phyloP scores from a whole-genome alignment of 768 basidiomycete genomes.

The Russula brevipes region DNA sequence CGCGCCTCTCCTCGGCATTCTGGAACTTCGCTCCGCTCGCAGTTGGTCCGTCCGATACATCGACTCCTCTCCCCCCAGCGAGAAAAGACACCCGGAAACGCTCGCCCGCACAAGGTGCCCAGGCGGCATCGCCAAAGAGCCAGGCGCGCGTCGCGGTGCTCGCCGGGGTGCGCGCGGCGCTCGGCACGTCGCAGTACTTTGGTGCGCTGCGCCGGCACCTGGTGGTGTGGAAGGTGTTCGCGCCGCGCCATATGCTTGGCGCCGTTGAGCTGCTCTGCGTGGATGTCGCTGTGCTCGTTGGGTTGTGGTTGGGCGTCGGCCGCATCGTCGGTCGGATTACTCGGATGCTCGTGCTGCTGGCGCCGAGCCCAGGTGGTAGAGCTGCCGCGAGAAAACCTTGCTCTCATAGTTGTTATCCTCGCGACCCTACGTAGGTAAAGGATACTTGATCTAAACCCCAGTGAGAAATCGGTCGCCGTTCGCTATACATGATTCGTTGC shows the following conservation, averaged over 20 bases:
- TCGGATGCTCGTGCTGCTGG: constrained; percentile 26
- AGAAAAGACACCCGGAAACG: no score
- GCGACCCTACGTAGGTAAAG: no score
- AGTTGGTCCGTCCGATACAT: not conserved
- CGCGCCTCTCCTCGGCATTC: constrained; percentile 60
- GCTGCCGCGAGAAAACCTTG: not conserved
- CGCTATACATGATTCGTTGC: constrained; percentile 7
- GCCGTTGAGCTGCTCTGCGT: constrained; percentile 61
- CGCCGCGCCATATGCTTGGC: constrained; percentile 86
- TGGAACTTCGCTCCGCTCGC: constrained; percentile 78
- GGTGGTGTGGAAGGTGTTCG: constrained; percentile 99
- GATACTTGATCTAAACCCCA: no score
- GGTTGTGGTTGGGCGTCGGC: constrained; percentile 52
- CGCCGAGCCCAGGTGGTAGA: not conserved
- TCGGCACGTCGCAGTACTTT: constrained; percentile 65
- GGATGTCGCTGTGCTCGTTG: constrained; percentile 63
- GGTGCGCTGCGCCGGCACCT: constrained; percentile 66
- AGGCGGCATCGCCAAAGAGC: constrained; percentile 12
- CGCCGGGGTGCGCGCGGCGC: constrained; percentile 18
- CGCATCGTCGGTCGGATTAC: constrained; percentile 34
- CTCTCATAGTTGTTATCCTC: no score
- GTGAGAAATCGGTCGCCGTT: constrained; percentile 28
- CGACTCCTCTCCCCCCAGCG: no score
- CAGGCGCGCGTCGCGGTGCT: constrained; percentile 21
- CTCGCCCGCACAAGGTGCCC: no score